Base-by-base conservation (phyloP, 2,329 filamentous ascomycete species). In the Talaromyces albobiverticillius region DNA sequence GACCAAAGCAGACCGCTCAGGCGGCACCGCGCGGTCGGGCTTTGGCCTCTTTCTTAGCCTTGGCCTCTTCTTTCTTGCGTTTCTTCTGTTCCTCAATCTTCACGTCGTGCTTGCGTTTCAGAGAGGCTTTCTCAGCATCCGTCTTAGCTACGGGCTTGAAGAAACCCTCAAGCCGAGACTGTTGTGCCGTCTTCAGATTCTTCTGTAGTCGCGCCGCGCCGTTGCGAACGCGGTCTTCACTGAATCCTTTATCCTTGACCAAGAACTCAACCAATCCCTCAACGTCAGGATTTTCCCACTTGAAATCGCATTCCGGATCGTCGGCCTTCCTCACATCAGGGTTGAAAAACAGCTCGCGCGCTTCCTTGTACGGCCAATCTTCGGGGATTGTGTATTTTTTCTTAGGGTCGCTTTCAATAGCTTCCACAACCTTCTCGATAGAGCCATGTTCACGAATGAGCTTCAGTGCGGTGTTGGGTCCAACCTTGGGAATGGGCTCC, bases 311-410 rank as follows among this genome's bases (percentile, higher is more conserved):
- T 11, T 90, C 85, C 0, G 89, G 84, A 64, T 95, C 83, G 62
- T 95, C 89, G 22, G 93, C 91, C 42, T 82, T 71, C 32, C 88
- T 86, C 23, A 99, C 93, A 62, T 97, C 91, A 0, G 94, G 94
- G 63, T 93, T 81, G 68, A 95, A 86, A 77, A 99, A 97, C 25
- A 99, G 84, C 16, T 91, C 84, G 38, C 95, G 89, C 7, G 94
- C 95, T 65, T 99, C 92, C 63, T 87, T 80, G 71, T 87, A 99
- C 0, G 94, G 94, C 93, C 94, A 99, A 75, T 96, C 90, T n/a
- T 96, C 92, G 0, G 94, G 94, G 11, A 99, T 79, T 0, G 81
- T 82, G 73, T 88, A 96, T 68, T 94, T 95, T 60, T 86, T 80
- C 70, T 89, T 90, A 11, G 84, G 78, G 62, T 90, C 88, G 36